phyloP scores from a whole-genome alignment of 306 rosid genomes.

The Pachyrhizus erosus region DNA sequence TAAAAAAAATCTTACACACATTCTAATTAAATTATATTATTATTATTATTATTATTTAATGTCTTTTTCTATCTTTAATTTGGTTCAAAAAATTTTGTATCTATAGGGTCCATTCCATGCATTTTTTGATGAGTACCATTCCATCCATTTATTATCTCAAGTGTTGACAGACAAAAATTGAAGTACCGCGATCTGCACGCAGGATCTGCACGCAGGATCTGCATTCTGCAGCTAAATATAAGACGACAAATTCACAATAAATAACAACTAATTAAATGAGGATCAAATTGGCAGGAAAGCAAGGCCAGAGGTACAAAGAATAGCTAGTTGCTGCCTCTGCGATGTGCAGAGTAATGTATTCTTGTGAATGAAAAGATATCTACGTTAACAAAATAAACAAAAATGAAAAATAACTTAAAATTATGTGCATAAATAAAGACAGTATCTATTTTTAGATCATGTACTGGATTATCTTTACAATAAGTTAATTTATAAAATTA shows the following conservation, averaged over 20 bases:
- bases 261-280: neutral
- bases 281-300: neutral
- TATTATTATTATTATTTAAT: too few relatives aligned
- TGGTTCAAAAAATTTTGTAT: neutral
- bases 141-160: neutral
- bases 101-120: neutral
- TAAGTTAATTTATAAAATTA: too few relatives aligned
- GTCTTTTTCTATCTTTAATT: neutral
- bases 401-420: neutral
- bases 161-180: neutral
- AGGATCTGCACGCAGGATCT: slow-evolving; percentile 1
- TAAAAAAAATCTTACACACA: too few relatives aligned
- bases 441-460: neutral
- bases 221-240: slow-evolving; percentile 7
- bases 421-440: neutral
- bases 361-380: neutral
- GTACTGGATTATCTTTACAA: neutral
- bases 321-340: neutral
- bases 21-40: too few relatives aligned
- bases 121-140: too few relatives aligned
- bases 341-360: neutral
- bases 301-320: neutral
- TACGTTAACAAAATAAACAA: neutral
- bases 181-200: slow-evolving; percentile 12
- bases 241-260: neutral